Conservation (phyloP, 257 asterid genomes). For the Apocynum venetum region DNA sequence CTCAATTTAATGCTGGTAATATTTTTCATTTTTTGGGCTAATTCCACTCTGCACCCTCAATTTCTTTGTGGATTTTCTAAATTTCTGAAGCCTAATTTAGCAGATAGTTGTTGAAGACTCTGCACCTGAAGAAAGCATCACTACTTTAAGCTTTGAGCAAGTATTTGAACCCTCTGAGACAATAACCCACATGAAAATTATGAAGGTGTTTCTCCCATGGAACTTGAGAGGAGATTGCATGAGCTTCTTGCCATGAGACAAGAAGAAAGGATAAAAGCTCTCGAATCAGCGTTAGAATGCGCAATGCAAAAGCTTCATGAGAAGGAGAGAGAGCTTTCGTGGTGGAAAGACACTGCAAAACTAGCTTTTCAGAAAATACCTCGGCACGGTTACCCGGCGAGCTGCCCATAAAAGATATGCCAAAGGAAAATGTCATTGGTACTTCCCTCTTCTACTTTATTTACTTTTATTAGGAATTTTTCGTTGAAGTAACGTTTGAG, state of each 20-base stretch:
- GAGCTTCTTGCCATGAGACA: slow-evolving; percentile 52
- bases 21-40: neutral
- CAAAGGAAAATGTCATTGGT: no score
- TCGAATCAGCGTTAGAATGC: slow-evolving; percentile 51
- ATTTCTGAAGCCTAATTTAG: neutral
- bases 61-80: neutral
- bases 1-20: neutral
- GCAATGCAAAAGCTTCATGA: slow-evolving; percentile 46
- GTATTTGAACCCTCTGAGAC: slow-evolving; percentile 14
- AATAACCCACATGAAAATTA: slow-evolving; percentile 13
- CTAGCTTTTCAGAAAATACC: slow-evolving; percentile 41
- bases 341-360: slow-evolving; percentile 68
- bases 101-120: slow-evolving; percentile 44
- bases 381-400: neutral
- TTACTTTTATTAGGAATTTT: no score
- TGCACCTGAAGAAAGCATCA: slow-evolving; percentile 33
- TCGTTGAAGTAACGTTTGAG: no score
- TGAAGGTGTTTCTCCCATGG: slow-evolving; percentile 50
- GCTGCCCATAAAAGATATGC: no score
- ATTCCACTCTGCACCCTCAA: no score
- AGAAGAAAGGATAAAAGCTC: slow-evolving; percentile 53
- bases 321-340: slow-evolving; percentile 44
- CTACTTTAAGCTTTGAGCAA: slow-evolving; percentile 26
- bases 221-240: slow-evolving; percentile 56
- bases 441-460: no score